Evolutionary conservation across 2,329 filamentous ascomycete genomes (phyloP).

Genomic region (Zopfia rhizophila): DNA sequence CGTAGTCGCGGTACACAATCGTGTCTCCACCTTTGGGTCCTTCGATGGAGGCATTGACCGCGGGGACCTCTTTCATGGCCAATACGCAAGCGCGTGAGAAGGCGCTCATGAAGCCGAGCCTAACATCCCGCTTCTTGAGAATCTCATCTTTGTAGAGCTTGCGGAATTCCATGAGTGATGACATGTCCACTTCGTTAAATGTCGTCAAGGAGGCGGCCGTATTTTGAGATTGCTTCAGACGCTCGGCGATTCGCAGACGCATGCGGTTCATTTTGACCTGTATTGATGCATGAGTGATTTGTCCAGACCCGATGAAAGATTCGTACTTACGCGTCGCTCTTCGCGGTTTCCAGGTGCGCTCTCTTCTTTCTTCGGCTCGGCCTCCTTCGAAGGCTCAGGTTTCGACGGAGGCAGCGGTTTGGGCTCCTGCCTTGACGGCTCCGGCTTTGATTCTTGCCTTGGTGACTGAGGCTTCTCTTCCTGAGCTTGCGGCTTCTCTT

Average conservation of each 20-base stretch:
- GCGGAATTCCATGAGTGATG: constrained; percentile 94
- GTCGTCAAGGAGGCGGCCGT: constrained; percentile 96
- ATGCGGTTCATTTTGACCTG: constrained; percentile 99
- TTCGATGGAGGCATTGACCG: constrained; percentile 96
- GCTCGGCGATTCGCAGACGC: constrained; percentile 96
- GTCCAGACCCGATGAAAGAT: not conserved
- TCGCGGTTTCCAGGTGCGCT: constrained; percentile 76
- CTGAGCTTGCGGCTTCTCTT: constrained; percentile 55
- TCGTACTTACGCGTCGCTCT: constrained; percentile 79
- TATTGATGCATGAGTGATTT: constrained; percentile 15
- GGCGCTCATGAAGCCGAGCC: constrained; percentile 99
- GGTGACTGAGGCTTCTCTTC: constrained; percentile 51
- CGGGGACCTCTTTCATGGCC: constrained; percentile 94
- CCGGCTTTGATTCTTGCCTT: constrained; percentile 53
- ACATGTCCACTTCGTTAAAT: constrained; percentile 99
- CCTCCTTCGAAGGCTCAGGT: constrained; percentile 50
- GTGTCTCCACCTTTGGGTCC: constrained; percentile 95
- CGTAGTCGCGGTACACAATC: constrained; percentile 97
- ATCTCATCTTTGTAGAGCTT: constrained; percentile 98
- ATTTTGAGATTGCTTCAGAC: constrained; percentile 98
- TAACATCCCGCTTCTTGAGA: constrained; percentile 94
- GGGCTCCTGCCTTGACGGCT: constrained; percentile 39
- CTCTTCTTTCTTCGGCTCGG: constrained; percentile 44
- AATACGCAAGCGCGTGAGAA: constrained; percentile 91
- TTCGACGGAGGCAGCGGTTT: constrained; percentile 50